Conservation (phyloP, 352 stramenopile genomes). For the Globisporangium emineosum region DNA sequence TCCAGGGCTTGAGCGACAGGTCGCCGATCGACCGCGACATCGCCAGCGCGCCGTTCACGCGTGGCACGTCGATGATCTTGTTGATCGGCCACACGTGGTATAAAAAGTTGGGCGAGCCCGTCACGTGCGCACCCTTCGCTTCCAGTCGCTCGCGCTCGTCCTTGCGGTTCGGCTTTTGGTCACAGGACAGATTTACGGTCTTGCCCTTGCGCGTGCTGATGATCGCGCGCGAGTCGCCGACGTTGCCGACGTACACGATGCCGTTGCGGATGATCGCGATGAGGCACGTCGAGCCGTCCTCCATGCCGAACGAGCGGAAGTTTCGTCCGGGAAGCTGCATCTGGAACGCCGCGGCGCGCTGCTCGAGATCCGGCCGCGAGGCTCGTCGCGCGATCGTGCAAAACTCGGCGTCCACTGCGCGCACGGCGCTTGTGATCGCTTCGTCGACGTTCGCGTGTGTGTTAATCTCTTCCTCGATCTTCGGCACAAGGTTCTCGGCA, state of each 20-base stretch:
- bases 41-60: slow-evolving; percentile 75
- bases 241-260: slow-evolving; percentile 73
- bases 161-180: slow-evolving; percentile 82
- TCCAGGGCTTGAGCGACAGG: slow-evolving; percentile 66
- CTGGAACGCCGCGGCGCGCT: slow-evolving; percentile 22
- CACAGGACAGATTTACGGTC: slow-evolving; percentile 54
- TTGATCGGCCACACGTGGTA: slow-evolving; percentile 76
- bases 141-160: slow-evolving; percentile 70
- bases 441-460: slow-evolving; percentile 35
- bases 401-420: slow-evolving; percentile 66
- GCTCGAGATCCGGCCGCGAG: slow-evolving; percentile 29
- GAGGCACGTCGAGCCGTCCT: slow-evolving; percentile 78
- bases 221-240: slow-evolving; percentile 79
- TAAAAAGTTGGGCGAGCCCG: slow-evolving; percentile 56
- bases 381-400: slow-evolving; percentile 49
- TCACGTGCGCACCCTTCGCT: slow-evolving; percentile 66
- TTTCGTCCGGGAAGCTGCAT: slow-evolving; percentile 17
- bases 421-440: slow-evolving; percentile 60
- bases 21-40: slow-evolving; percentile 86
- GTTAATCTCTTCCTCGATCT: slow-evolving; percentile 52
- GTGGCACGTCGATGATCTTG: slow-evolving; percentile 72
- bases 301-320: slow-evolving; percentile 50
- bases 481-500: slow-evolving; percentile 65
- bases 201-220: slow-evolving; percentile 56
- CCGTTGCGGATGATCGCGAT: slow-evolving; percentile 72